Evolutionary conservation across 2,329 filamentous ascomycete species (phyloP), one percentile per base, ranked within the genome.

Genomic region (Zasmidium citrigriseum): DNA sequence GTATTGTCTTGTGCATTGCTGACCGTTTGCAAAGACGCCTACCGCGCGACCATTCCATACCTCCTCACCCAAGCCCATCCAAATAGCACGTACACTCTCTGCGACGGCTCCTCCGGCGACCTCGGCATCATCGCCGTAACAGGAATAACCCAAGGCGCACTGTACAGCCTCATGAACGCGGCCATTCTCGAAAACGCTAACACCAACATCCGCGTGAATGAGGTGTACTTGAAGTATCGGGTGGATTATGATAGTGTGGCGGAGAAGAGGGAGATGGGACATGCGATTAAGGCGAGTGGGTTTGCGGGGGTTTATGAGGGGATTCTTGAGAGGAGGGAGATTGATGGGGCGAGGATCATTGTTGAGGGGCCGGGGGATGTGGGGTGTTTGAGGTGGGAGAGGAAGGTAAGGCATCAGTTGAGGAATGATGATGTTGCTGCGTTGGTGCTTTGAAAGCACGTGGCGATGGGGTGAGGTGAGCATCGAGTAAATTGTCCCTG

Each of bases 151-250:
- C 76, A 77, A 54, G 75, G 74, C 14, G 68, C 75, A 0, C 60
- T 77, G 11, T 77, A 69, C 64, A 69, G 71, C 29, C 67, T 77
- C 59, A 61, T 65, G 1, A 68, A 59, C 9, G 70, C 67, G 11
- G 74, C 73, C 3, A 61, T 63, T n/a, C 68, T 63, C 10, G 73
- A 73, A 12, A 68, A 68, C 34, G 53, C 50, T 10, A 50, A 65
- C 0, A 73, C 72, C 2, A 75, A 73, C 53, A 65, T 78, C 10
- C 73, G 74, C 20, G 73, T 77, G 64, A 75, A 76, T 49, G 76
- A 77, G 55, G 64, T 76, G 16, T 77, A 74, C 52, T 68, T 77
- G 1, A 62, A 29, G 16, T 58, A 18, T 34, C 52, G 55, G 11
- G 59, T 61, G 18, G 55, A 58, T 21, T 46, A 46, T 20, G 59